Conservation (phyloP, 768 basidiomycete species). For the Cubamyces lactineus region DNA sequence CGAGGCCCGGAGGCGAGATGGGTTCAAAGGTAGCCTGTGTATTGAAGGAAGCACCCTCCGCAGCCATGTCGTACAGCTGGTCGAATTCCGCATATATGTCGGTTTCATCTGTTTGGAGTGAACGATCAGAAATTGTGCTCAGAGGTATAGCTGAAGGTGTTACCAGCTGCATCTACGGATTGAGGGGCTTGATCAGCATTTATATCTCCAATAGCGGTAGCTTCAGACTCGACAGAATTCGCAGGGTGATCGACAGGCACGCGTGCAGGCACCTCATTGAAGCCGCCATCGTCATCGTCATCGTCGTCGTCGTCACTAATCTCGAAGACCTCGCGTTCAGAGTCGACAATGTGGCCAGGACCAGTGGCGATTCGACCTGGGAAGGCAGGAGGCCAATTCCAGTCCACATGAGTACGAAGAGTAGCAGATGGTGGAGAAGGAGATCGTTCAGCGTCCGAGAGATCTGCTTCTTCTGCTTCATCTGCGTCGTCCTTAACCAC, state of each 20-base stretch:
- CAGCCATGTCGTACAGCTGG: slow-evolving; percentile 14
- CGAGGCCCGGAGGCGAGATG: slow-evolving; percentile 10
- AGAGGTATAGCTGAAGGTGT: not conserved
- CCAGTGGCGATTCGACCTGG: slow-evolving; percentile 31
- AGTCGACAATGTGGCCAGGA: slow-evolving; percentile 19
- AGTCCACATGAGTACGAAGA: slow-evolving; percentile 34
- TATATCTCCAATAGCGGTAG: not conserved
- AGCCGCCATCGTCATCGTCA: not conserved
- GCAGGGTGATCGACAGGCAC: too few species aligned
- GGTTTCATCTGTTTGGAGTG: not conserved
- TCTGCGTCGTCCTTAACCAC: not conserved
- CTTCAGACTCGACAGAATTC: not conserved
- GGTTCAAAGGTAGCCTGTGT: slow-evolving; percentile 22
- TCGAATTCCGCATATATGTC: slow-evolving; percentile 10
- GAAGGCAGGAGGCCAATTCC: slow-evolving; percentile 43
- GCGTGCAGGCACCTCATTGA: not conserved
- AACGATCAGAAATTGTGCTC: not conserved
- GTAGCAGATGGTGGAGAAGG: slow-evolving; percentile 17
- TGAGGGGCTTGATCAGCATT: not conserved
- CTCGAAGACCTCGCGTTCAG: slow-evolving; percentile 27
- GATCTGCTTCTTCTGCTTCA: not conserved
- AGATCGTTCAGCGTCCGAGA: slow-evolving; percentile 5
- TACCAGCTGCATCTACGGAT: not conserved
- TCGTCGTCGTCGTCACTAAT: slow-evolving; percentile 32
- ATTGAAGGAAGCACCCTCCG: not conserved